Evolutionary conservation across 805 yeast genomes (phyloP).

Genomic region (Wickerhamomyces xylosicus): DNA sequence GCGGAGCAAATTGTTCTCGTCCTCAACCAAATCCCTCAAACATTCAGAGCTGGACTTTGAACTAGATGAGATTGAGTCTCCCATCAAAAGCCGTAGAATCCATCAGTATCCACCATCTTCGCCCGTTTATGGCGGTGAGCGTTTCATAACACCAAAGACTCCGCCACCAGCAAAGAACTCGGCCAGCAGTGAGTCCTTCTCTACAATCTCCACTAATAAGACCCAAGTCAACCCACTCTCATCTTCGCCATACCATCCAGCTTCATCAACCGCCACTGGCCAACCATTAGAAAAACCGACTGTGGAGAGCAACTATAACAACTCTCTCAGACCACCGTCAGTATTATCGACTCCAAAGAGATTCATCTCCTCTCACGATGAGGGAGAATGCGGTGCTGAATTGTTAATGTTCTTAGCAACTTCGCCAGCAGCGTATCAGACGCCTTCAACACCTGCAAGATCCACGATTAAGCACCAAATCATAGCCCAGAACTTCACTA

Average conservation of each 20-base stretch:
- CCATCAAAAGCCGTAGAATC: slow-evolving; percentile 1
- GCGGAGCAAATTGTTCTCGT: background rate
- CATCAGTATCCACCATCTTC: slow-evolving; percentile 18
- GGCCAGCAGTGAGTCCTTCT: slow-evolving; percentile 13
- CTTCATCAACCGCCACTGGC: background rate
- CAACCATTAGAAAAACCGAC: background rate
- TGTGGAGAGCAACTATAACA: no score
- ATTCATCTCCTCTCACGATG: slow-evolving; percentile 5
- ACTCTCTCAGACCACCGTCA: slow-evolving; percentile 1
- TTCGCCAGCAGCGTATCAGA: slow-evolving; percentile 53
- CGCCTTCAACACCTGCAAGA: slow-evolving; percentile 15
- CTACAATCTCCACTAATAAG: slow-evolving; percentile 18
- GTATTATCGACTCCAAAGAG: slow-evolving; percentile 16
- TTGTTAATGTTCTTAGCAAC: slow-evolving; percentile 73
- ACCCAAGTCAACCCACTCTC: slow-evolving; percentile 14
- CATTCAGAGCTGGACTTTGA: slow-evolving; percentile 12
- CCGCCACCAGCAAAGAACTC: slow-evolving; percentile 19
- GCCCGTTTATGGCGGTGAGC: slow-evolving; percentile 11
- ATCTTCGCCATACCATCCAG: slow-evolving; percentile 8
- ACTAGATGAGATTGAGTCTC: slow-evolving; percentile 15
- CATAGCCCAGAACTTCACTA: no score
- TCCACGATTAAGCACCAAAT: slow-evolving; percentile 10
- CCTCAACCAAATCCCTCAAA: slow-evolving; percentile 2
- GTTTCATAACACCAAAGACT: slow-evolving; percentile 13
- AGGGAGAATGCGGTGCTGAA: slow-evolving; percentile 63